These are phyloP conservation scores for Orbilia quercus DNA, from an alignment of 2,329 filamentous ascomycete species.

Conservation along the genomic window DNA sequence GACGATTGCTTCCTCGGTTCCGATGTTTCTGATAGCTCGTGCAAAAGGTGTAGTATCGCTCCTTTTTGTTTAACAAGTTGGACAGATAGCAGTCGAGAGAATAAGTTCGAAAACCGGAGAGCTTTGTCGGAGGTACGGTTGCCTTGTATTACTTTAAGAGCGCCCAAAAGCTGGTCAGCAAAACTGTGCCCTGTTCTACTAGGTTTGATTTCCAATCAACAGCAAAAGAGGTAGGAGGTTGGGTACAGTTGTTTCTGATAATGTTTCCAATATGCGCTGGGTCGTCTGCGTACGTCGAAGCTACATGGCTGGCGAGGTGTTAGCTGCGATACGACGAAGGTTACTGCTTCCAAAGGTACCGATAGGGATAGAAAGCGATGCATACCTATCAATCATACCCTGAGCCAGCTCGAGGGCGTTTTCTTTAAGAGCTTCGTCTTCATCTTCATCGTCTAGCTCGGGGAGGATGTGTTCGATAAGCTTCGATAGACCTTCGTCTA, in stretches of 20 bases:
- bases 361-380: no score
- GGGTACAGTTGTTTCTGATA: conserved; percentile 79
- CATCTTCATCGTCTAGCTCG: conserved; percentile 55
- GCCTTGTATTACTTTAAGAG: conserved; percentile 74
- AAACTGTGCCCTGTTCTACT: conserved; percentile 22
- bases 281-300: conserved; percentile 73
- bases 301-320: conserved; percentile 60
- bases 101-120: conserved; percentile 87
- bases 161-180: conserved; percentile 26
- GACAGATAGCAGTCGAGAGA: conserved; percentile 86
- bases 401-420: conserved; percentile 58
- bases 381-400: conserved; percentile 68
- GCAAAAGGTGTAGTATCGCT: conserved; percentile 92
- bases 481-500: conserved; percentile 56
- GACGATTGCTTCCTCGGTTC: conserved; percentile 19
- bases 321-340: conserved; percentile 57
- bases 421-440: conserved; percentile 48
- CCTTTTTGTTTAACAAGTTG: conserved; percentile 95
- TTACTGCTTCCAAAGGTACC: no score
- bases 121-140: conserved; percentile 80
- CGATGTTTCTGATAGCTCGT: conserved; percentile 79
- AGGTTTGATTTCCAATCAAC: conserved; percentile 8
- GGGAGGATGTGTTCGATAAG: conserved; percentile 56
- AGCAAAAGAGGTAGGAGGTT: conserved; percentile 30
- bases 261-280: conserved; percentile 92